A percentile compares a stretch with the other conserved stretches of the same genome.
Conservation (phyloP, 2,329 filamentous ascomycete genomes). For the Trichoderma endophyticum region DNA sequence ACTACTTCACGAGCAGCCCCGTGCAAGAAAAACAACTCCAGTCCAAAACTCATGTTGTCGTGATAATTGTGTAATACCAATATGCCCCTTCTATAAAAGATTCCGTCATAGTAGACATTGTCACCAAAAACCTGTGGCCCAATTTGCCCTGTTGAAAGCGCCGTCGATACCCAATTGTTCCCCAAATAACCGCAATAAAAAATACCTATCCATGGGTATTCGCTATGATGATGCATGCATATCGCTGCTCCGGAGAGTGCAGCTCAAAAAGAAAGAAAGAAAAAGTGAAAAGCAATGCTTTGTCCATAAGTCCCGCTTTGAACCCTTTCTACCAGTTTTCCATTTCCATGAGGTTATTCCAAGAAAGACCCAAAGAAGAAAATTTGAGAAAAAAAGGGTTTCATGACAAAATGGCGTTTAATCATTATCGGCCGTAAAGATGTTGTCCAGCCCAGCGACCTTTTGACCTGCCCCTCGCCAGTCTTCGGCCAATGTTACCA, state of each 20-base stretch:
- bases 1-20: neutral
- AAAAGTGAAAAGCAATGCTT: neutral
- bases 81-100: neutral
- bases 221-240: neutral
- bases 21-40: neutral
- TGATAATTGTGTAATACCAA: neutral
- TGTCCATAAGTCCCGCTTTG: neutral
- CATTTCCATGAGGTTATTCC: neutral
- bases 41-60: neutral
- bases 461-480: constrained; percentile 54
- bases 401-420: neutral
- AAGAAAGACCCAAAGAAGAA: neutral
- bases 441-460: constrained; percentile 47
- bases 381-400: neutral
- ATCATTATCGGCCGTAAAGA: neutral
- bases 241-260: neutral
- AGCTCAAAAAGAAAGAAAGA: neutral
- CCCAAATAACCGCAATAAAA: neutral
- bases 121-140: neutral
- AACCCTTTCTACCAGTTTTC: neutral
- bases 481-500: constrained; percentile 83
- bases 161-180: neutral
- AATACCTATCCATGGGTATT: neutral
- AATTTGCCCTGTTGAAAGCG: neutral
- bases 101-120: neutral